Evolutionary conservation across 176 grass and related monocot genomes (phyloP).

Genomic region (Oryza glaberrima): DNA sequence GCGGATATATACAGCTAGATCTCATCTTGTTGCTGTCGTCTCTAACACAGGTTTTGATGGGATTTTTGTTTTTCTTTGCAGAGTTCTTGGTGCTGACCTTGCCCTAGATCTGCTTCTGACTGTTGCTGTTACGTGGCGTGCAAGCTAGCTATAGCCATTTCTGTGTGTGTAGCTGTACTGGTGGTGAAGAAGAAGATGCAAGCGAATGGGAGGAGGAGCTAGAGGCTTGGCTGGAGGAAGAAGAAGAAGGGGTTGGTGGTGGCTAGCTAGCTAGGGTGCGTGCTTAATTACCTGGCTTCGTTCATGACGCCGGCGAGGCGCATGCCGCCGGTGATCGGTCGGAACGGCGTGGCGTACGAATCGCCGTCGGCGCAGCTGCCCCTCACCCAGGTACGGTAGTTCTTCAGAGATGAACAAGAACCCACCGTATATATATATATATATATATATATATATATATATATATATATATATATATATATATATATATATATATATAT

Average conservation of each 20-base stretch:
- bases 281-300: not conserved
- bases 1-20: slow-evolving; percentile 21
- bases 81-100: slow-evolving; percentile 18
- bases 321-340: slow-evolving; percentile 72
- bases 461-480: not conserved
- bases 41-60: not conserved
- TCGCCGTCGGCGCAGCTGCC: slow-evolving; percentile 72
- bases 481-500: no score
- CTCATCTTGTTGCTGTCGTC: not conserved
- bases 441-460: no score
- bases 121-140: slow-evolving; percentile 48
- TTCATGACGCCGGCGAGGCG: slow-evolving; percentile 81
- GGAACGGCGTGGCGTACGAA: slow-evolving; percentile 51
- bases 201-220: not conserved
- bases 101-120: slow-evolving; percentile 57
- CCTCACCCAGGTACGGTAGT: slow-evolving; percentile 56
- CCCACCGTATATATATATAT: no score
- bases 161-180: not conserved
- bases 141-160: slow-evolving; percentile 13
- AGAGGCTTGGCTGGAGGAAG: not conserved
- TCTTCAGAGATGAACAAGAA: not conserved
- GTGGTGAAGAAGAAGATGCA: not conserved
- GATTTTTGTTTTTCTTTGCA: not conserved
- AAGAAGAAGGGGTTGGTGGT: not conserved
- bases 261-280: not conserved